These are phyloP conservation scores for Lodderomyces theae DNA, from an alignment of 1,139 yeast genomes.

Conservation along the genomic window DNA sequence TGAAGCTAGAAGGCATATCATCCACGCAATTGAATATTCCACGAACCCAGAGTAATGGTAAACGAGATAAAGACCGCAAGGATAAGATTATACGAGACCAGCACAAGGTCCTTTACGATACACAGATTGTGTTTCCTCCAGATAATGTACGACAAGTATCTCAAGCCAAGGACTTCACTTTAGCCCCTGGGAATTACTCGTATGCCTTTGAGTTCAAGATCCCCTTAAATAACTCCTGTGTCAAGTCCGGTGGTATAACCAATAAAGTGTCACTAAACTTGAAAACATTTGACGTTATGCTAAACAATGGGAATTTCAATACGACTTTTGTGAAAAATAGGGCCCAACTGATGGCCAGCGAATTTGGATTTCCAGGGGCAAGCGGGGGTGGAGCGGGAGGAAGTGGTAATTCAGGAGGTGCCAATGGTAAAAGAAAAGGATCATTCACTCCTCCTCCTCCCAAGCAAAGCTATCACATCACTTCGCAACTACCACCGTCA, in stretches of 20 bases:
- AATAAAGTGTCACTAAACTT: conserved; percentile 37
- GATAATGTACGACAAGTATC: conserved; percentile 48
- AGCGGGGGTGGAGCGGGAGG: background rate
- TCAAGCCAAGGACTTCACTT: conserved; percentile 51
- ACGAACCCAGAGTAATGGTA: conserved; percentile 13
- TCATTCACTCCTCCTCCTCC: conserved; percentile 11
- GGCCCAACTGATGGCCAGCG: conserved; percentile 19
- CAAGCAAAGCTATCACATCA: conserved; percentile 34
- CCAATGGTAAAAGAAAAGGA: conserved; percentile 4
- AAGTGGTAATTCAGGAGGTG: no score
- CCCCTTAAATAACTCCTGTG: conserved; percentile 52
- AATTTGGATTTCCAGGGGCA: conserved; percentile 5
- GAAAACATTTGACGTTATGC: conserved; percentile 29
- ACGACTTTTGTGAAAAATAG: conserved; percentile 19
- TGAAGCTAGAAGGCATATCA: conserved; percentile 58
- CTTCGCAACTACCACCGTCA: conserved; percentile 55
- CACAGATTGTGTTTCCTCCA: conserved; percentile 61
- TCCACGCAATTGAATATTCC: conserved; percentile 36
- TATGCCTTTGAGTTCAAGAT: conserved; percentile 58
- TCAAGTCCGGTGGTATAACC: conserved; percentile 40
- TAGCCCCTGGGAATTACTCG: conserved; percentile 57
- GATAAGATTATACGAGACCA: conserved; percentile 37
- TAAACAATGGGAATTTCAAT: conserved; percentile 38
- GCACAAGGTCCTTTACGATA: conserved; percentile 57
- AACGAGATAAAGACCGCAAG: conserved; percentile 17